Conservation (phyloP, 208 protist genomes). For the Acanthamoeba royreba region DNA sequence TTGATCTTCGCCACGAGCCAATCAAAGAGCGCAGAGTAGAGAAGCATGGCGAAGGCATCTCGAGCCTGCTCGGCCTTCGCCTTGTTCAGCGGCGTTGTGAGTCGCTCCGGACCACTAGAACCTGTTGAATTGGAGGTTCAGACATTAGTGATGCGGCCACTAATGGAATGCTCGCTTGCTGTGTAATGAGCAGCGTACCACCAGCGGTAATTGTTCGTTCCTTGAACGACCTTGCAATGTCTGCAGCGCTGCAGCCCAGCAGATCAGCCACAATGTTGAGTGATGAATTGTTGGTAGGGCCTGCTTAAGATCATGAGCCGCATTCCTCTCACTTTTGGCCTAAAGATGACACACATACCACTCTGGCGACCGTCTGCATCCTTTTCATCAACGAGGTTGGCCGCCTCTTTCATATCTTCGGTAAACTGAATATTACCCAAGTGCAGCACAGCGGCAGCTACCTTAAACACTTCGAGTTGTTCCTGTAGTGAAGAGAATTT, state of each 20-base stretch:
- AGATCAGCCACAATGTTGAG: constrained; percentile 13
- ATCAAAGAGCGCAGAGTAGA: constrained; percentile 81
- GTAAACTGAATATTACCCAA: constrained; percentile 88
- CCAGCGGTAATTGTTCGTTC: neutral
- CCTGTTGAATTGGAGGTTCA: neutral
- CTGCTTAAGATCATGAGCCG: neutral
- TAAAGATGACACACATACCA: too few species aligned
- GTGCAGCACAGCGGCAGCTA: constrained; percentile 87
- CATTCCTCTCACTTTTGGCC: too few species aligned
- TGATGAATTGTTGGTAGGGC: constrained; percentile 1
- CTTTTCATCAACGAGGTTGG: neutral
- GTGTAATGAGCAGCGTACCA: neutral
- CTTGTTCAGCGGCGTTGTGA: constrained; percentile 59
- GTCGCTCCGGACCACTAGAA: neutral
- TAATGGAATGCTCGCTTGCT: too few species aligned
- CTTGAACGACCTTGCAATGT: constrained; percentile 6
- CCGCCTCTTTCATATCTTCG: neutral
- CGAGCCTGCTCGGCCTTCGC: constrained; percentile 72
- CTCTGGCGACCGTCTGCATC: neutral
- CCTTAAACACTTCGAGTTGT: constrained; percentile 72
- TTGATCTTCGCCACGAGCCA: constrained; percentile 83
- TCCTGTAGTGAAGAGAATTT: neutral
- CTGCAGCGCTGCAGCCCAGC: neutral
- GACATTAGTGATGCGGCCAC: too few species aligned
- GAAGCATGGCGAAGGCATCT: constrained; percentile 78